Evolutionary conservation across 768 basidiomycete genomes (phyloP).

Genomic region (Trametes gibbosa): DNA sequence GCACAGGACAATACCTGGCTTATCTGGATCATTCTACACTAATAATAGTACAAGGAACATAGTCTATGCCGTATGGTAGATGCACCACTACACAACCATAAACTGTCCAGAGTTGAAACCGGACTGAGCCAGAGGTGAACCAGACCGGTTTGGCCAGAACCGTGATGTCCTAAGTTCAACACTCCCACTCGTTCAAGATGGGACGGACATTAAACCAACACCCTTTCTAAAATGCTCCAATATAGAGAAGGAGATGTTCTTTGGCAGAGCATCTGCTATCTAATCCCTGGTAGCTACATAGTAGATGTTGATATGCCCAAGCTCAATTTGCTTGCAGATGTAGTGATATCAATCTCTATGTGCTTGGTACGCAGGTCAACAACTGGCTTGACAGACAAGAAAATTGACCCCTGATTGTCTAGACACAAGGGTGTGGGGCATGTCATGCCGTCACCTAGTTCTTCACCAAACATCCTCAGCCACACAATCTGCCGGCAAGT

Average conservation of each 20-base stretch:
- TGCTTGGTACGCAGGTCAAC: constrained; percentile 28
- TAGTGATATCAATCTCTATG: constrained; percentile 29
- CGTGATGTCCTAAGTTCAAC: too few relatives aligned
- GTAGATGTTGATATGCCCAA: constrained; percentile 10
- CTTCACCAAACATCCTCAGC: constrained; percentile 15
- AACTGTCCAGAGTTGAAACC: too few relatives aligned
- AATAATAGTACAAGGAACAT: too few relatives aligned
- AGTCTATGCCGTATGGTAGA: too few relatives aligned
- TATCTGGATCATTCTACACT: too few relatives aligned
- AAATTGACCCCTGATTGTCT: constrained; percentile 17
- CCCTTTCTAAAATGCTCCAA: neutral
- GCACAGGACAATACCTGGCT: too few relatives aligned
- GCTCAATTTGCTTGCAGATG: constrained; percentile 22
- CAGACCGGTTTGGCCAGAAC: too few relatives aligned
- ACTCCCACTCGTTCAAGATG: constrained; percentile 12
- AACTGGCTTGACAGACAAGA: constrained; percentile 20
- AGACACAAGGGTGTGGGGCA: constrained; percentile 7
- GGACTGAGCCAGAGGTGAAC: too few relatives aligned
- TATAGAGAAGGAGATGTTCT: constrained; percentile 13
- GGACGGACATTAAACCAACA: neutral
- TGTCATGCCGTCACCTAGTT: constrained; percentile 5
- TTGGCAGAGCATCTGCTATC: constrained; percentile 30
- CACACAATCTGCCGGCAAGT: constrained; percentile 26
- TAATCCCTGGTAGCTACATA: constrained; percentile 6
- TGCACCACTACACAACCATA: too few relatives aligned